These are phyloP conservation scores for Talaromyces funiculosus DNA, from an alignment of 2,329 filamentous ascomycete species.

Conservation along the genomic window DNA sequence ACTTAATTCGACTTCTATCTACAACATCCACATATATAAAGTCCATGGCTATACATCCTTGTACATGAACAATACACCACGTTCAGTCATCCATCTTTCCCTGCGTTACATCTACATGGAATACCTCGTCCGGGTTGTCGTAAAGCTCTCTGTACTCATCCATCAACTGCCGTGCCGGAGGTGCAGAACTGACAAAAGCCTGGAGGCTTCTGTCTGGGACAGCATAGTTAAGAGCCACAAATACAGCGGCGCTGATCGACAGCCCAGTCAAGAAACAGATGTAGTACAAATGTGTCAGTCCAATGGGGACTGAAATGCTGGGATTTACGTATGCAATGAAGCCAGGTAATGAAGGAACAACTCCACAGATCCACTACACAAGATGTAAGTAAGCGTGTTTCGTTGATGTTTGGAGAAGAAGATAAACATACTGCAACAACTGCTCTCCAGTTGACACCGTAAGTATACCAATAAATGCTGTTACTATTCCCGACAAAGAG, in stretches of 20 bases:
- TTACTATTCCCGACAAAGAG: constrained; percentile 35
- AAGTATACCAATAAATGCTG: constrained; percentile 23
- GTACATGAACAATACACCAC: not conserved
- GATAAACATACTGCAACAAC: constrained; percentile 22
- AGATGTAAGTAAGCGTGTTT: constrained; percentile 25
- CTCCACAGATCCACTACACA: constrained; percentile 37
- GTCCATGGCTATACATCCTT: not conserved
- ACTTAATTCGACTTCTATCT: not conserved
- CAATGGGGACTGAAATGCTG: constrained; percentile 29
- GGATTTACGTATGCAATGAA: constrained; percentile 39
- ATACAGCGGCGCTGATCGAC: constrained; percentile 17
- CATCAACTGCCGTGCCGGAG: constrained; percentile 5
- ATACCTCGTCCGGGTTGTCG: constrained; percentile 6
- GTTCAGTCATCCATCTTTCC: not conserved
- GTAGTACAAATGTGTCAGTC: constrained; percentile 29
- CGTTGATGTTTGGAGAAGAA: not conserved
- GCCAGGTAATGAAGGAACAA: constrained; percentile 39
- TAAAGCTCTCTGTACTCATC: constrained; percentile 3
- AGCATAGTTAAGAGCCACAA: constrained; percentile 16
- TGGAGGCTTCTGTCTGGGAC: constrained; percentile 3
- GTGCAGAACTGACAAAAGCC: constrained; percentile 3
- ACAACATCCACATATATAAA: not conserved
- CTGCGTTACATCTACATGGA: not conserved
- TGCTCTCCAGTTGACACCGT: constrained; percentile 23
- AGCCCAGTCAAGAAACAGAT: constrained; percentile 21